Percentiles rank a stretch among this genome's conserved stretches.
Evolutionary conservation across 495 filamentous ascomycete species (phyloP).

Genomic region (Neurospora sp.): DNA sequence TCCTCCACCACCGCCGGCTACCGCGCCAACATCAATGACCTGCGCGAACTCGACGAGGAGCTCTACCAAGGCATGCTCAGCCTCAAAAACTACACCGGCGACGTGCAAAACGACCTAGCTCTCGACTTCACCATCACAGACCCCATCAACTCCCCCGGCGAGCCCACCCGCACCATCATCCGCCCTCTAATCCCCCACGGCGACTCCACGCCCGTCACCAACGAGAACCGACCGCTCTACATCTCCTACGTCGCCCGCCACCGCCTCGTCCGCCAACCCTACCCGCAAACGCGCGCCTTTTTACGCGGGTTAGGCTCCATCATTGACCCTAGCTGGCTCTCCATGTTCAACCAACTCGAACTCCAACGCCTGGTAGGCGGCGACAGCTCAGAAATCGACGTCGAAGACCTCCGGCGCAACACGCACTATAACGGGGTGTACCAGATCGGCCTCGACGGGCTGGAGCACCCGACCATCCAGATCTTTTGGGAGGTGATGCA

Average conservation of each 20-base stretch:
- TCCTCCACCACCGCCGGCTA: slow-evolving; percentile 58
- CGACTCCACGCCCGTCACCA: slow-evolving; percentile 71
- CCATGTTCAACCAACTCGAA: slow-evolving; percentile 96
- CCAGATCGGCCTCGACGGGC: slow-evolving; percentile 70
- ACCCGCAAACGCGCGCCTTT: slow-evolving; percentile 74
- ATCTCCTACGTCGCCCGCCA: slow-evolving; percentile 84
- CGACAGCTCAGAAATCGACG: slow-evolving; percentile 71
- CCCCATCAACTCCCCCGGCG: slow-evolving; percentile 48
- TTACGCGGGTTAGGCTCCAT: slow-evolving; percentile 75
- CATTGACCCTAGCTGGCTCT: slow-evolving; percentile 85
- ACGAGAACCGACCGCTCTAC: slow-evolving; percentile 85
- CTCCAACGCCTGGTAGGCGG: slow-evolving; percentile 88
- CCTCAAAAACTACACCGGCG: slow-evolving; percentile 78
- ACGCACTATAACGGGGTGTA: slow-evolving; percentile 87
- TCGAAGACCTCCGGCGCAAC: slow-evolving; percentile 77
- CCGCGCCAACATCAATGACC: slow-evolving; percentile 81
- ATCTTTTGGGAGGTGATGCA: slow-evolving; percentile 92
- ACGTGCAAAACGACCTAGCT: slow-evolving; percentile 63
- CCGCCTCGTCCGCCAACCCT: slow-evolving; percentile 68
- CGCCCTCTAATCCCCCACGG: slow-evolving; percentile 68
- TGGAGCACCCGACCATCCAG: slow-evolving; percentile 73
- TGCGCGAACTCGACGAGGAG: slow-evolving; percentile 86
- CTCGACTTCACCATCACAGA: slow-evolving; percentile 90
- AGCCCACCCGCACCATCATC: slow-evolving; percentile 46
- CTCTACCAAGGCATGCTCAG: slow-evolving; percentile 83